These are phyloP conservation scores for Musa schizocarpa DNA, from an alignment of 176 grass and related monocot species.

Conservation along the genomic window DNA sequence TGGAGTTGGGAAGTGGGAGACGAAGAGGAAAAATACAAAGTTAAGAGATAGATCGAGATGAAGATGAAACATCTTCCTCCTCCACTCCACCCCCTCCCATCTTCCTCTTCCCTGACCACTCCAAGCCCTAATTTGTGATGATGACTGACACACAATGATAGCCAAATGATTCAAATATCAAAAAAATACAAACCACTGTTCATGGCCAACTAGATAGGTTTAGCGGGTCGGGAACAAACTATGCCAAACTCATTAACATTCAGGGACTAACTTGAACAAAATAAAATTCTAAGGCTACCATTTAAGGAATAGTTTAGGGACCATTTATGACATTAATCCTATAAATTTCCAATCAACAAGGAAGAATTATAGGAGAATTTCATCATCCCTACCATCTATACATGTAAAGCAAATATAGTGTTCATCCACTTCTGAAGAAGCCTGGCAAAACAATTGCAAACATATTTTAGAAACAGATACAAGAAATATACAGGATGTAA, in stretches of 20 bases:
- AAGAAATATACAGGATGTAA: conserved; percentile 4
- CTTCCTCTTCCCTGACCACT: too few relatives aligned
- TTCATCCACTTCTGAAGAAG: conserved; percentile 55
- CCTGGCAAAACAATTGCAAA: conserved; percentile 31
- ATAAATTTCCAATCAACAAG: background rate
- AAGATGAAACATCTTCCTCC: too few relatives aligned
- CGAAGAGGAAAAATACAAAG: too few relatives aligned
- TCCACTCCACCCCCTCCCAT: too few relatives aligned
- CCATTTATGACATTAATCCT: background rate
- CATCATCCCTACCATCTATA: conserved; percentile 56
- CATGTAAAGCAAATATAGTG: conserved; percentile 90
- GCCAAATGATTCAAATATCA: too few relatives aligned
- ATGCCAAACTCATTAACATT: background rate
- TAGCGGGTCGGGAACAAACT: background rate
- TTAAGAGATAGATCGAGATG: too few relatives aligned
- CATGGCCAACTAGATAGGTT: too few relatives aligned
- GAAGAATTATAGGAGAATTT: background rate
- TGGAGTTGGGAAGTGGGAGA: too few relatives aligned
- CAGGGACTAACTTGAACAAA: background rate
- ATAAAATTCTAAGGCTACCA: background rate
- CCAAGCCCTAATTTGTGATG: too few relatives aligned
- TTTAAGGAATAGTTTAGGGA: background rate
- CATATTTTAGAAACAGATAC: conserved; percentile 8
- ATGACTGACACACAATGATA: too few relatives aligned
- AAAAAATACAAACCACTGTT: too few relatives aligned